Evolutionary conservation across 768 basidiomycete species (phyloP).

Genomic region (Pleurotus cornucopiae): DNA sequence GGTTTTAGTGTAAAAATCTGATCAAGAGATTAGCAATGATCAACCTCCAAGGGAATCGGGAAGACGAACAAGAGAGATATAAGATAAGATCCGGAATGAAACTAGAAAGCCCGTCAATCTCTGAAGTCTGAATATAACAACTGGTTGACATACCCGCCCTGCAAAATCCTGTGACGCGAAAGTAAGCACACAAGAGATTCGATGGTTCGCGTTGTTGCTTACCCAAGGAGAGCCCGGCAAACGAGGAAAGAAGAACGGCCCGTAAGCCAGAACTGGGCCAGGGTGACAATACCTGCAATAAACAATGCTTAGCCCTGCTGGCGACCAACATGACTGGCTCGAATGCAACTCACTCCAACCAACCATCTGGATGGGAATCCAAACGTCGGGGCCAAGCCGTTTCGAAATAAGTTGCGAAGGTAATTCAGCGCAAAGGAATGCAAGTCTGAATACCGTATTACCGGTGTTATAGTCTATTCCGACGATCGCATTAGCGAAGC

Average conservation of each 20-base stretch:
- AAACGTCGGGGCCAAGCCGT: conserved; percentile 56
- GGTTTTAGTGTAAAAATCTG: conserved; percentile 57
- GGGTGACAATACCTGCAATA: conserved; percentile 32
- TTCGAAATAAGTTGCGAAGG: conserved; percentile 64
- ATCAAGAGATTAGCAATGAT: not conserved
- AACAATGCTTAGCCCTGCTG: not conserved
- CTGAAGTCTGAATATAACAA: too few species aligned
- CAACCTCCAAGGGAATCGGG: too few species aligned
- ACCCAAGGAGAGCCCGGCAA: conserved; percentile 46
- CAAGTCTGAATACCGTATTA: conserved; percentile 47
- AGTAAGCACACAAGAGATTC: not conserved
- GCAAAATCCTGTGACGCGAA: conserved; percentile 28
- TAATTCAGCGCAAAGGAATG: conserved; percentile 53
- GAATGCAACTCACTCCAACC: conserved; percentile 2
- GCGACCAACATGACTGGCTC: not conserved
- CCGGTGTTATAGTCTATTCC: conserved; percentile 49
- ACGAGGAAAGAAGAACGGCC: conserved; percentile 48
- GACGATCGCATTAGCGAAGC: too few species aligned
- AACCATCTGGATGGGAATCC: conserved; percentile 55
- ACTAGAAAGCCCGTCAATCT: conserved; percentile 16
- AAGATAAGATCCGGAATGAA: conserved; percentile 59
- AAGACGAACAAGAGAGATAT: conserved; percentile 51
- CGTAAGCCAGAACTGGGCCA: conserved; percentile 51
- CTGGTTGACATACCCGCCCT: conserved; percentile 35
- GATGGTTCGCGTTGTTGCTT: conserved; percentile 1